Base-by-base conservation (phyloP, 2,329 filamentous ascomycete species). In the Botrytis hyacinthi region DNA sequence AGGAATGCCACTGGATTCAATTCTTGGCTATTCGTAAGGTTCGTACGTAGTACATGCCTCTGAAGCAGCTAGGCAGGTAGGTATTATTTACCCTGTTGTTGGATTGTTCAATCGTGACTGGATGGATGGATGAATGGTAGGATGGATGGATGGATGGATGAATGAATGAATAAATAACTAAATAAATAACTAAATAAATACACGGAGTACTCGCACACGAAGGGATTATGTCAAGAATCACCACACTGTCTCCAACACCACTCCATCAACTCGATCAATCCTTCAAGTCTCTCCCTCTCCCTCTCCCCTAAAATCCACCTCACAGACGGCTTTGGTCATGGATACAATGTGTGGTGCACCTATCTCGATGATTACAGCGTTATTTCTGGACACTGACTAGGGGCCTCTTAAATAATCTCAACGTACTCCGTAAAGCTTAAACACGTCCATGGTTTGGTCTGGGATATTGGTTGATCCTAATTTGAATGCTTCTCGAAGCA, bases 391-490 rank as follows among this genome's bases (percentile, higher is more conserved):
- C 51, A 29, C 51, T 54, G 8, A 18, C 51, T 29, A 29, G 37
- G 37, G 61, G 26, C 12, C 18, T 63, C 26, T 44, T 29, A 4
- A 29, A n/a, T 18, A 16, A 29, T 42, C 35, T n/a, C 14, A 62
- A 29, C 37, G 12, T n/a, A 40, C 59, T 16, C 16, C 18, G 59
- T 61, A 26, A 44, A 44, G 42, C 37, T 63, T 32, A 65, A 46
- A 65, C 40, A 44, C 44, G 12, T 29, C n/a, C 26, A n/a, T 40
- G 59, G 35, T 61, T 37, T 44, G 20, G 40, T 29, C 40, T 29
- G 61, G 61, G 61, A 65, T 65, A 26, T 46, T 65, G 40, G 61
- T 32, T 46, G 61, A 65, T 65, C 61, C n/a, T 65, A 65, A 65
- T 65, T 65, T 65, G 61, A 32, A 65, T 46, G 9, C 61, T 46